Evolutionary conservation across 106 monocot genomes (phyloP).

Genomic region (Dendrobium nobile): DNA sequence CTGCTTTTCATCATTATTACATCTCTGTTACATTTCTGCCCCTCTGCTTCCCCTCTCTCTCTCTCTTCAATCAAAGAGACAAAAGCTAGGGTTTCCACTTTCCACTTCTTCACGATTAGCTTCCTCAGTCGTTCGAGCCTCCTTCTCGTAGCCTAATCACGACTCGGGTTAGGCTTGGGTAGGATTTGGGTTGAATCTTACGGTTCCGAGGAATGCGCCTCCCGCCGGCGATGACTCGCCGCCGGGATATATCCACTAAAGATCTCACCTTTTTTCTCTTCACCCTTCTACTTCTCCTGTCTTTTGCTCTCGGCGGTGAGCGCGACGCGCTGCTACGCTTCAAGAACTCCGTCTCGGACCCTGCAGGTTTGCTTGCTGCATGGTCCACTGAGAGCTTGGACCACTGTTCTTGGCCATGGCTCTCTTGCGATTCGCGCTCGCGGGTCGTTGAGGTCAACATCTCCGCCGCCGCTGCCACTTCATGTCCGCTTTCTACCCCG

Average conservation of each 20-base stretch:
- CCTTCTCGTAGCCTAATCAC: background rate
- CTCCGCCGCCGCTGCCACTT: slow-evolving; percentile 10
- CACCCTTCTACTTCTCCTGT: slow-evolving; percentile 7
- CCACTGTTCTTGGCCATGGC: slow-evolving; percentile 43
- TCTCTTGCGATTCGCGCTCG: slow-evolving; percentile 32
- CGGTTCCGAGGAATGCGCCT: slow-evolving; percentile 13
- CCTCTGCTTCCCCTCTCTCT: background rate
- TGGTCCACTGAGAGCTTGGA: slow-evolving; percentile 28
- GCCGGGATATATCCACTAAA: slow-evolving; percentile 12
- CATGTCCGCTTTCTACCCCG: slow-evolving; percentile 8
- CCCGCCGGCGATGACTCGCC: slow-evolving; percentile 15
- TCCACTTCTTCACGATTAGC: background rate
- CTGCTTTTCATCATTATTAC: background rate
- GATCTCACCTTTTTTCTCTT: background rate
- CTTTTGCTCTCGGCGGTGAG: slow-evolving; percentile 4
- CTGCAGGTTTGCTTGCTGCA: slow-evolving; percentile 23
- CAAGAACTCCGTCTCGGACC: slow-evolving; percentile 47
- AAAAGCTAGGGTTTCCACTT: slow-evolving; percentile 1
- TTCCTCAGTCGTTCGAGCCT: background rate
- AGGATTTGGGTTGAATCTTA: background rate
- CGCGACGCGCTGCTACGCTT: slow-evolving; percentile 35
- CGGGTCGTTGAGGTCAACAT: slow-evolving; percentile 34
- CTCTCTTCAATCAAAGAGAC: slow-evolving; percentile 1
- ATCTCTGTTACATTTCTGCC: background rate
- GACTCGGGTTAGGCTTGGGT: background rate